Evolutionary conservation across 441 rosid species (phyloP).

Genomic region (Melastoma candidum): DNA sequence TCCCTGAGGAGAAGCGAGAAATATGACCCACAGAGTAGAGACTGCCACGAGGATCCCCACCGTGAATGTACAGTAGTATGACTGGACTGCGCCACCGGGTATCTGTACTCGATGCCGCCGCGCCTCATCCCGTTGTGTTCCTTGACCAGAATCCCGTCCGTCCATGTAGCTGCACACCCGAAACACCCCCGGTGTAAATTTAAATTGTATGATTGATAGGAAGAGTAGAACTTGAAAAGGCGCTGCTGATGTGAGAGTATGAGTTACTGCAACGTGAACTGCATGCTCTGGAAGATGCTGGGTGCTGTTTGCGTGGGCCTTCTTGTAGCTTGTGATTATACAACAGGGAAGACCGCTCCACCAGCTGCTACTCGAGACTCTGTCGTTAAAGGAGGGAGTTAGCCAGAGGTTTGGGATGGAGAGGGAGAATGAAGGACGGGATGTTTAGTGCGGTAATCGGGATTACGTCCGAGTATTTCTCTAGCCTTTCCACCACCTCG

Average conservation of each 20-base stretch:
- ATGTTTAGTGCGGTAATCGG: slow-evolving; percentile 1
- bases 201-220: no score
- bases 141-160: slow-evolving; percentile 38
- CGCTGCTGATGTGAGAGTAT: not conserved
- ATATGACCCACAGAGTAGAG: slow-evolving; percentile 83
- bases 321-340: slow-evolving; percentile 86
- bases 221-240: no score
- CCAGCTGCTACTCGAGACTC: slow-evolving; percentile 87
- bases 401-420: no score
- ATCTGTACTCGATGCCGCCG: slow-evolving; percentile 71
- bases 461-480: slow-evolving; percentile 95
- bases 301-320: slow-evolving; percentile 83
- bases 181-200: not conserved
- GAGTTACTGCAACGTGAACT: slow-evolving; percentile 83
- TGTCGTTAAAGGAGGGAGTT: slow-evolving; percentile 15
- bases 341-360: slow-evolving; percentile 77
- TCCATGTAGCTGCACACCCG: slow-evolving; percentile 63
- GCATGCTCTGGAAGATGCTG: slow-evolving; percentile 78
- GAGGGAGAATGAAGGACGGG: no score
- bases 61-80: slow-evolving; percentile 61
- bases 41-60: slow-evolving; percentile 32
- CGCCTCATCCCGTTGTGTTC: slow-evolving; percentile 86
- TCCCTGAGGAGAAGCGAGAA: slow-evolving; percentile 58
- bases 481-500: slow-evolving; percentile 84
- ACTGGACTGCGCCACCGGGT: slow-evolving; percentile 53